Base-by-base conservation (phyloP, 2,329 filamentous ascomycete species). In the Cercospora zeae-maydis region DNA sequence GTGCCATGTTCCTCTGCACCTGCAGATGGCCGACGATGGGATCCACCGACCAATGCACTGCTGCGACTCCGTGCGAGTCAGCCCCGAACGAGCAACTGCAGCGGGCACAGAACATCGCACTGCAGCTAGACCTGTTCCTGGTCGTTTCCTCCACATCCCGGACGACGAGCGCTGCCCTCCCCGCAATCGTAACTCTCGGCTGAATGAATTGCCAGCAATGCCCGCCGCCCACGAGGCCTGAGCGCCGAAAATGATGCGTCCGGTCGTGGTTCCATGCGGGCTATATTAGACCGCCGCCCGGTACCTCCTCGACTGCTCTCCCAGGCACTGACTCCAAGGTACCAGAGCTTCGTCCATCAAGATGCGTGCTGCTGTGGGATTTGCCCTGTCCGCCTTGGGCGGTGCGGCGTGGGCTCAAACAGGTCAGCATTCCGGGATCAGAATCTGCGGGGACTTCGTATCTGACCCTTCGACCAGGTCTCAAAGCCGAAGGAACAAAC, bases 401-500 rank as follows among this genome's bases (percentile, higher is more conserved):
- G 36, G 45, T 34, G 34, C 37, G n/a, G 61, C 37, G 5, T 36
- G 33, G 24, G 61, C 42, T 24, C 64, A 64, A 36, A 21, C 56
- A 5, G 59, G 64, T 59, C 36, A 31, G 47, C 13, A 11, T n/a
- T 10, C 21, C 24, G 10, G 14, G 13, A 16, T 51, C 11, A 7
- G 6, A 36, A n/a, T 36, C n/a, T 33, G 14, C 27, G 19, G 10
- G 24, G 1, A 27, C 8, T 11, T 27, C 24, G 3, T 3, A 27
- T 27, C 24, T 27, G 7, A 27, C 6, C 33, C 52, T 24, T 37
- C 16, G 4, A 14, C 34, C 66, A 85, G 84, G 79, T 37, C 79
- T 87, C 60, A 77, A 79, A 21, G 82, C 82, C n/a, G 74, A 84
- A 4, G 84, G 83, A 9, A 81, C 77, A 3, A 81, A 80, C 14